A percentile compares a stretch with the other conserved stretches of the same genome.
Evolutionary conservation across 1,139 yeast genomes (phyloP).

Genomic region (Zygosaccharomyces pseudobailii): DNA sequence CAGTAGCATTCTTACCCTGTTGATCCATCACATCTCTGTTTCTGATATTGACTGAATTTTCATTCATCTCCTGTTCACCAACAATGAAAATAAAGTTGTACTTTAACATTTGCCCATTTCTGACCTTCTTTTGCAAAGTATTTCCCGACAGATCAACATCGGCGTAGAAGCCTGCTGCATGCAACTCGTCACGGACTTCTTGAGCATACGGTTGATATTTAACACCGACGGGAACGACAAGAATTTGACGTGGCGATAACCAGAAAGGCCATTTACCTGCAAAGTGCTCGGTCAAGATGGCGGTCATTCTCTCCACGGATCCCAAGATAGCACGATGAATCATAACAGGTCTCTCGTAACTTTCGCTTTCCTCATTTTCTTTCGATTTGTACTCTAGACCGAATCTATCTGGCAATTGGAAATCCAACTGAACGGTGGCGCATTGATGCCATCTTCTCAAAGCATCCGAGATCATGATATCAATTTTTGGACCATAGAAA

Average conservation of each 20-base stretch:
- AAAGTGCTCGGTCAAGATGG: conserved; percentile 91
- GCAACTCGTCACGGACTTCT: conserved; percentile 64
- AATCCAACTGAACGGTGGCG: conserved; percentile 96
- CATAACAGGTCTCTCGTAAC: conserved; percentile 79
- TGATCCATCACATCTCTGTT: conserved; percentile 83
- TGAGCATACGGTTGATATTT: conserved; percentile 87
- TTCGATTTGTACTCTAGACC: conserved; percentile 81
- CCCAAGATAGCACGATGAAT: conserved; percentile 98
- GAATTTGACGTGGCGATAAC: conserved; percentile 94
- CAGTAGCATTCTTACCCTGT: conserved; percentile 86
- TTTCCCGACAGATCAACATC: conserved; percentile 92
- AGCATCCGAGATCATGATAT: conserved; percentile 87
- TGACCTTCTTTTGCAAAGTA: conserved; percentile 92
- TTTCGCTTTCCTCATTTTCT: conserved; percentile 42
- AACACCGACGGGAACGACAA: conserved; percentile 94
- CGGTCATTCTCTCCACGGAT: conserved; percentile 97
- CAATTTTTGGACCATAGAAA: conserved; percentile 97
- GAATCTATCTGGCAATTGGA: conserved; percentile 91
- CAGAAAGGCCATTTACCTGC: conserved; percentile 99
- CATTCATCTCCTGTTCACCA: conserved; percentile 85
- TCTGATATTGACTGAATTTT: conserved; percentile 80
- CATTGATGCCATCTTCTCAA: conserved; percentile 94
- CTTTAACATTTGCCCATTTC: conserved; percentile 88
- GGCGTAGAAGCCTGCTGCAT: conserved; percentile 69
- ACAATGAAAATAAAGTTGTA: conserved; percentile 94